Evolutionary conservation across 331 rosid species (phyloP).

Genomic region (Malus hybrid): DNA sequence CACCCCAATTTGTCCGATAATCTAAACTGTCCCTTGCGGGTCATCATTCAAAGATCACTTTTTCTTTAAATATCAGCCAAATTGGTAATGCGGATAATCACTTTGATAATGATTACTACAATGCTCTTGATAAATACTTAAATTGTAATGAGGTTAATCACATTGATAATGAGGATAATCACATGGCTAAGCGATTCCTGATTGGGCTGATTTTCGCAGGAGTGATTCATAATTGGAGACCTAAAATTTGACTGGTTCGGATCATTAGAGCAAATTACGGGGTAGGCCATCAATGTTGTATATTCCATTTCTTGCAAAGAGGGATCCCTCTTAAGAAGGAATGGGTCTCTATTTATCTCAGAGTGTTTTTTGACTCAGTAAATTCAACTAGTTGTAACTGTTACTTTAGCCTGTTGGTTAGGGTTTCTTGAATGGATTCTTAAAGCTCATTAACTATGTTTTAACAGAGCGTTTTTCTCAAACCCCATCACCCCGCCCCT

Average conservation of each 20-base stretch:
- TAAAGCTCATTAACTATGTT: neutral
- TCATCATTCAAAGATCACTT: neutral
- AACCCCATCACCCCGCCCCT: neutral
- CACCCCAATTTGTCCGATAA: neutral
- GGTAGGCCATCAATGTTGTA: neutral
- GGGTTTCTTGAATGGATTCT: neutral
- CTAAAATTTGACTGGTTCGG: neutral
- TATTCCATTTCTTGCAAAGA: neutral
- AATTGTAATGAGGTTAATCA: no score
- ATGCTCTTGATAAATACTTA: neutral
- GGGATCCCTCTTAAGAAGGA: neutral
- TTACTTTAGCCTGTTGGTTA: neutral
- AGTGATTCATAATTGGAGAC: neutral
- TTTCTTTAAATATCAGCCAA: neutral
- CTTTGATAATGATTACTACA: neutral
- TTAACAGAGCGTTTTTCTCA: neutral
- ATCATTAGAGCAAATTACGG: neutral
- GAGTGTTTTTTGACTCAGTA: neutral
- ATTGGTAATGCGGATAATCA: neutral
- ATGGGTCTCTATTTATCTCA: neutral
- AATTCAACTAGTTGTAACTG: neutral
- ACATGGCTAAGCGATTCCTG: neutral
- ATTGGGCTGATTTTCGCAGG: neutral
- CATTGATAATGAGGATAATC: neutral
- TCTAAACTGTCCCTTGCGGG: neutral